Conservation (phyloP, 228 moss, liverwort and hornwort genomes). For the Sphagnum fallax region DNA sequence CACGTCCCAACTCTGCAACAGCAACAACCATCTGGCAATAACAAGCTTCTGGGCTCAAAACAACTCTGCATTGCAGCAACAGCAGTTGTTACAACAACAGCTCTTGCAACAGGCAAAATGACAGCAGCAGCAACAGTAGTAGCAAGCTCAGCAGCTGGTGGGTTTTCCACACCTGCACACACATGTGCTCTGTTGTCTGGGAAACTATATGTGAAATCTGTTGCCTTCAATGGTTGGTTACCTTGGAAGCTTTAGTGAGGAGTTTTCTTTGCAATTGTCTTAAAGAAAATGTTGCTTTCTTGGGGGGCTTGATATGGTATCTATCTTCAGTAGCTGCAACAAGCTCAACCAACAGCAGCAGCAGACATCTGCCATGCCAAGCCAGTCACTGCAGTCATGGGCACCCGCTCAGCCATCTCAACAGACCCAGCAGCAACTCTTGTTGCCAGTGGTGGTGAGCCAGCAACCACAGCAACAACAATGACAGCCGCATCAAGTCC, state of each 20-base stretch:
- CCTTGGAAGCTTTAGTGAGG: too few relatives aligned
- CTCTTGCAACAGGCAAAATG: constrained; percentile 6
- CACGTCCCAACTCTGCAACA: constrained; percentile 70
- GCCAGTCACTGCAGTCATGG: constrained; percentile 29
- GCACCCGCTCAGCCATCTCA: constrained; percentile 10
- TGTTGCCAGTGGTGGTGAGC: constrained; percentile 12
- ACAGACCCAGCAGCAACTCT: constrained; percentile 28
- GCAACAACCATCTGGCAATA: constrained; percentile 36
- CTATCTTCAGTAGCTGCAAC: constrained; percentile 27
- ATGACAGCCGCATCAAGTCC: constrained; percentile 36
- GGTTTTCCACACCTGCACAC: too few relatives aligned
- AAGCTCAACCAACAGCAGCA: constrained; percentile 19
- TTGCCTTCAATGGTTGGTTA: too few relatives aligned
- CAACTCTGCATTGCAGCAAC: not conserved
- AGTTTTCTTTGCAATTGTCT: too few relatives aligned
- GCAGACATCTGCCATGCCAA: constrained; percentile 12
- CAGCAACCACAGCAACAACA: constrained; percentile 7
- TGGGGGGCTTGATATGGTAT: not conserved
- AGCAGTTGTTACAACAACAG: not conserved
- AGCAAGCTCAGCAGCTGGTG: too few relatives aligned
- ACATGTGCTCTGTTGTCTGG: too few relatives aligned
- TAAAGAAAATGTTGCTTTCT: constrained; percentile 60
- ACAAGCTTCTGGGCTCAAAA: too few relatives aligned
- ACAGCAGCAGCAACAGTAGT: not conserved
- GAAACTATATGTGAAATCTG: too few relatives aligned